Evolutionary conservation across 2,329 filamentous ascomycete species (phyloP).

Genomic region (Verticillium longisporum): DNA sequence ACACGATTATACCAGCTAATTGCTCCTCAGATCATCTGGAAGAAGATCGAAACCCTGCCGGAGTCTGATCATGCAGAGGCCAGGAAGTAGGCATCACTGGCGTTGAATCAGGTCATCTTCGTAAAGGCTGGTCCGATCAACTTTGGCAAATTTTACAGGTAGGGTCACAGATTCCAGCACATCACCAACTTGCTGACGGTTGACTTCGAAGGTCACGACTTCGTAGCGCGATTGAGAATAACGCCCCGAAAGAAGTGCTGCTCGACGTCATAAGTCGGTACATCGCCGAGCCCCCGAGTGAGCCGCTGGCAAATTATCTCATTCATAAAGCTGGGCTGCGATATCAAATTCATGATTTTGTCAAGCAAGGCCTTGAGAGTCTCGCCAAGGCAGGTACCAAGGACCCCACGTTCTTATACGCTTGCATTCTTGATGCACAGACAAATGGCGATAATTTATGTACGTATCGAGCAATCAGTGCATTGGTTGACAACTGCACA

Average conservation of each 20-base stretch:
- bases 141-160: constrained; percentile 62
- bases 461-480: constrained; percentile 31
- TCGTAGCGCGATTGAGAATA: constrained; percentile 56
- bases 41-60: constrained; percentile 56
- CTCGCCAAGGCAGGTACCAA: constrained; percentile 47
- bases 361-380: constrained; percentile 55
- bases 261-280: constrained; percentile 51
- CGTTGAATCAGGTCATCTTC: constrained; percentile 39
- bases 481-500: constrained; percentile 19
- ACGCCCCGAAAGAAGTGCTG: constrained; percentile 44
- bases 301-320: constrained; percentile 63
- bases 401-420: constrained; percentile 63
- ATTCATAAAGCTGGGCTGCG: constrained; percentile 68
- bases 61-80: neutral
- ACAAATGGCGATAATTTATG: constrained; percentile 54
- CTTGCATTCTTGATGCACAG: constrained; percentile 74
- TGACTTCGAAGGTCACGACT: constrained; percentile 58
- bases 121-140: constrained; percentile 58
- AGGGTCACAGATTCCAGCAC: constrained; percentile 2
- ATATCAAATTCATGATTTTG: constrained; percentile 48
- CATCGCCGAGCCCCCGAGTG: constrained; percentile 47
- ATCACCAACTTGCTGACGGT: constrained; percentile 11
- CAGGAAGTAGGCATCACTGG: neutral
- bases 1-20: neutral
- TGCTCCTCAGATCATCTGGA: constrained; percentile 66